Evolutionary conservation across 106 monocot species (phyloP).

Genomic region (Ottelia alismoides): DNA sequence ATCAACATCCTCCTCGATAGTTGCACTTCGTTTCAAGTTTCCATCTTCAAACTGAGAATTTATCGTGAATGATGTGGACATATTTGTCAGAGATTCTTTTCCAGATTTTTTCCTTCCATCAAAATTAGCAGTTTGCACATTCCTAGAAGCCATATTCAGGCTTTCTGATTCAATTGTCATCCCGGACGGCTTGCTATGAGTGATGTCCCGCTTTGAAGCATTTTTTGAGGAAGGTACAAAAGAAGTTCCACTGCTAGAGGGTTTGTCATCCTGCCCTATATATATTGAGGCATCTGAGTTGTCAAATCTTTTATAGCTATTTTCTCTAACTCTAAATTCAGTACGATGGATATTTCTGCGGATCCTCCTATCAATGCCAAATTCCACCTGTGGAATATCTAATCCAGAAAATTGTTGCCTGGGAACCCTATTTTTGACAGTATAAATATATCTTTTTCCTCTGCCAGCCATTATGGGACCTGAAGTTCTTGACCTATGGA

Average conservation of each 20-base stretch:
- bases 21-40: constrained; percentile 21
- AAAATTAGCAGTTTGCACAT: constrained; percentile 5
- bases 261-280: background rate
- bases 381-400: constrained; percentile 24
- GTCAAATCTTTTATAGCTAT: constrained; percentile 1
- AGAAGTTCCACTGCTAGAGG: background rate
- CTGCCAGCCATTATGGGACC: constrained; percentile 22
- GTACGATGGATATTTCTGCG: constrained; percentile 14
- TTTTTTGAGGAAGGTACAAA: background rate
- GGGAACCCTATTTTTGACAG: constrained; percentile 25
- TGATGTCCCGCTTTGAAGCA: constrained; percentile 20
- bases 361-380: constrained; percentile 37
- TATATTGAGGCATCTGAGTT: background rate
- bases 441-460: constrained; percentile 50
- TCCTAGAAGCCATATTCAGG: constrained; percentile 9
- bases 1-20: constrained; percentile 46
- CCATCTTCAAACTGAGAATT: constrained; percentile 10
- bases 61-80: constrained; percentile 11
- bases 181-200: constrained; percentile 15
- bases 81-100: constrained; percentile 20
- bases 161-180: constrained; percentile 18
- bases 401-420: constrained; percentile 16
- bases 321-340: constrained; percentile 13
- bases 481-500: constrained; percentile 19
- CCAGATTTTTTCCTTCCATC: constrained; percentile 12